Percentiles rank a stretch among this genome's conserved stretches.
These are phyloP conservation scores for Naganishia onofrii DNA, from an alignment of 768 basidiomycete genomes.

Conservation along the genomic window DNA sequence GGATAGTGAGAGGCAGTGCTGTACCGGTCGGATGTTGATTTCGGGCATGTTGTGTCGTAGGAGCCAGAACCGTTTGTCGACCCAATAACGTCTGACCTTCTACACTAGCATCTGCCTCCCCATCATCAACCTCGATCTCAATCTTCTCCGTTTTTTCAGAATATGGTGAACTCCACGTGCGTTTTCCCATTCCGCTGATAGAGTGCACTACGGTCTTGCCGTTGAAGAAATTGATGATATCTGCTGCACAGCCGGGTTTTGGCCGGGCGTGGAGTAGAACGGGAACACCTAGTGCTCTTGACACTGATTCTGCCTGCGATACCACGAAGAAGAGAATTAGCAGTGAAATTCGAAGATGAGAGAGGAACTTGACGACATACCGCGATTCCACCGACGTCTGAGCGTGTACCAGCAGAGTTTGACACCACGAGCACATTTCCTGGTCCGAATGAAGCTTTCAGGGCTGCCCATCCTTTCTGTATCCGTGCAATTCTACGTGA, in stretches of 20 bases:
- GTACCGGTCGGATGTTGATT: not conserved
- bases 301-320: conserved; percentile 77
- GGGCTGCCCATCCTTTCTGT: conserved; percentile 74
- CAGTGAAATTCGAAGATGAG: not conserved
- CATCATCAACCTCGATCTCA: conserved; percentile 29
- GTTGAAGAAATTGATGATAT: conserved; percentile 71
- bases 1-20: not conserved
- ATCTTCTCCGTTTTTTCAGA: conserved; percentile 5
- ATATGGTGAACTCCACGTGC: conserved; percentile 47
- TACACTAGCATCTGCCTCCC: not conserved
- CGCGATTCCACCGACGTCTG: conserved; percentile 72
- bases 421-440: conserved; percentile 83
- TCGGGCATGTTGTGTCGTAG: not conserved
- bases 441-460: conserved; percentile 69
- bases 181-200: conserved; percentile 24
- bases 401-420: conserved; percentile 81
- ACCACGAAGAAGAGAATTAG: not conserved
- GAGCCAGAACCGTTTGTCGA: not conserved
- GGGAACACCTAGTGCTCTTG: conserved; percentile 70
- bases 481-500: not conserved
- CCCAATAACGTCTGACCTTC: conserved; percentile 6
- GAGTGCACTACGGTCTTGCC: conserved; percentile 56
- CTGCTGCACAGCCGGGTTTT: conserved; percentile 77
- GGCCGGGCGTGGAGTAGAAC: conserved; percentile 72
- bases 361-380: conserved; percentile 53